These are phyloP conservation scores for Ceratobasidium sp. DNA, from an alignment of 1,284 basidiomycete species.

Conservation along the genomic window DNA sequence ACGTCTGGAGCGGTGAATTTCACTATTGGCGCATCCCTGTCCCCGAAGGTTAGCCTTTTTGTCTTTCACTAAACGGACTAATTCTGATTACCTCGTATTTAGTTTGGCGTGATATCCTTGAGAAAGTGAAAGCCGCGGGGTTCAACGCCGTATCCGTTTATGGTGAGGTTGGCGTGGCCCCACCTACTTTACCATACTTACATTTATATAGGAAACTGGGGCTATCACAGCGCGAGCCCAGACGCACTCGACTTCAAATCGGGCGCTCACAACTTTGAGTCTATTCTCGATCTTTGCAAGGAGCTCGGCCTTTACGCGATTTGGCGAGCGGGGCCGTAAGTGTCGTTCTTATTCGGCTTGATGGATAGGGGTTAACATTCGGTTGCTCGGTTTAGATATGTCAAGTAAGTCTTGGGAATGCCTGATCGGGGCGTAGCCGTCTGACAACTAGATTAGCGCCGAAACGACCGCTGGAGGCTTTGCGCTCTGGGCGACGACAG, in stretches of 20 bases:
- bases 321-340: slow-evolving; percentile 37
- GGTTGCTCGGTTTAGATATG: slow-evolving; percentile 6
- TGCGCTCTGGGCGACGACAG: slow-evolving; percentile 37
- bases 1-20: slow-evolving; percentile 38
- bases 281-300: slow-evolving; percentile 33
- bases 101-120: slow-evolving; percentile 39
- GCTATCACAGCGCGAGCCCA: slow-evolving; percentile 34
- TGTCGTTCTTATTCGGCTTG: background rate
- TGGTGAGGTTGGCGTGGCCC: background rate
- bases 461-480: slow-evolving; percentile 39
- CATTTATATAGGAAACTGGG: slow-evolving; percentile 35
- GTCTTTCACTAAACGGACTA: background rate
- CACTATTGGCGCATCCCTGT: slow-evolving; percentile 41
- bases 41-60: slow-evolving; percentile 12
- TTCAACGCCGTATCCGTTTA: slow-evolving; percentile 39
- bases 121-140: slow-evolving; percentile 37
- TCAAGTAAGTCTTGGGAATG: slow-evolving; percentile 14
- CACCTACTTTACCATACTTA: background rate
- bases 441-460: slow-evolving; percentile 1
- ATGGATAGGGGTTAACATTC: background rate
- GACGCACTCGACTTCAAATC: slow-evolving; percentile 31
- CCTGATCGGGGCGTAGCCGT: background rate
- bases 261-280: slow-evolving; percentile 37
- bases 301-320: slow-evolving; percentile 38
- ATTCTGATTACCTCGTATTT: background rate